Evolutionary conservation across 306 rosid species (phyloP), one percentile per base, ranked within the genome.

Genomic region (Biancaea sappan): DNA sequence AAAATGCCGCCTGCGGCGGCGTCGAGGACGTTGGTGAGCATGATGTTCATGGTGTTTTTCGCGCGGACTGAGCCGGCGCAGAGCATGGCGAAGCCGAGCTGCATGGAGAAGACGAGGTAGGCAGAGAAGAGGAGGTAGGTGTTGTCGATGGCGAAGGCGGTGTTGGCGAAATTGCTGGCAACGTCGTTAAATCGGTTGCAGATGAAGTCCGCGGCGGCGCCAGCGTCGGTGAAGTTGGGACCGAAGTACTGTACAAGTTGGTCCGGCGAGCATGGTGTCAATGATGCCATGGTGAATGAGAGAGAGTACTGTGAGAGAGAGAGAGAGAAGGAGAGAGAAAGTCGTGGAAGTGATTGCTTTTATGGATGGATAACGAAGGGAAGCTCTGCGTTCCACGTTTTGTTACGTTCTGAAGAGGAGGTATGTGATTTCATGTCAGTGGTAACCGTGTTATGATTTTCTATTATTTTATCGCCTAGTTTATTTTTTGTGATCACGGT

Each of bases 61-160:
- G 98, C 98, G 0, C 98, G 88, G 66, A 94, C 98, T n/a, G 98
- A 94, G 40, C 98, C 97, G 25, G 97, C 98, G 41, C 98, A 94
- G 77, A 91, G 94, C 98, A 94, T 94, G 69, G 98, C 97, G 74
- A 94, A 94, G 34, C 97, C 97, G 8, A 94, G 92, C 59, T 94
- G 98, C 98, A 94, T 94, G 31, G 98, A 89, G 91, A 94, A 94
- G 13, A 94, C 98, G n/a, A 94, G 93, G 76, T 94, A 94, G 9
- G 97, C 90, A 6, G 98, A 94, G 84, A 91, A 94, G 67, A 94
- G 89, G 21, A 94, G 98, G 80, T 88, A 94, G 0, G 97, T 91
- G 70, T 46, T 84, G 79, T 94, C 96, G 0, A 94, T 37, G 6
- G 97, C 97, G 40, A 10, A 79, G 21, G 53, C 0, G 8, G 92